Evolutionary conservation across 495 filamentous ascomycete genomes (phyloP).

Genomic region (Aspergillus sclerotiicarbonarius): DNA sequence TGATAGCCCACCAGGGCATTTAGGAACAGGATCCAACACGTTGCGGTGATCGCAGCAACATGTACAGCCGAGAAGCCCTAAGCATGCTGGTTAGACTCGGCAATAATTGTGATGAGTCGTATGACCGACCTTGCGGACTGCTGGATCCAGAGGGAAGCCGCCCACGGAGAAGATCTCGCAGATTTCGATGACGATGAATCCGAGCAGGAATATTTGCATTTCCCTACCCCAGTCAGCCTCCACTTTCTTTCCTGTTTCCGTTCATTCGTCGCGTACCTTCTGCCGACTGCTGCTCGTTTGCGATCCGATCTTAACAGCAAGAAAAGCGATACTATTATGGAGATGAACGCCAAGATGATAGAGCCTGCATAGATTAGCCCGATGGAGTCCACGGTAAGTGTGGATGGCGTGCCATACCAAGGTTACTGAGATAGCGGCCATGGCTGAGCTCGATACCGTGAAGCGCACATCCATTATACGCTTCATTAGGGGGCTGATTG

Average conservation of each 20-base stretch:
- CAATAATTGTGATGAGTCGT: neutral
- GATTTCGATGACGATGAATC: constrained; percentile 85
- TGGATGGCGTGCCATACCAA: constrained; percentile 60
- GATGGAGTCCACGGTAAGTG: neutral
- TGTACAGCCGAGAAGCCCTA: constrained; percentile 93
- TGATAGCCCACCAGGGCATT: constrained; percentile 94
- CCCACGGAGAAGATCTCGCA: constrained; percentile 97
- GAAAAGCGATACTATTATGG: constrained; percentile 63
- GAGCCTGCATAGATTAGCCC: constrained; percentile 61
- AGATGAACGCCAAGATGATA: constrained; percentile 77
- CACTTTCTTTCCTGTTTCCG: neutral
- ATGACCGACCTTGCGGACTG: constrained; percentile 53
- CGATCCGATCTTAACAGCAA: constrained; percentile 80
- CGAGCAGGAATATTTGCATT: constrained; percentile 89
- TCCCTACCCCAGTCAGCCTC: constrained; percentile 56
- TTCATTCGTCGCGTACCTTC: constrained; percentile 60
- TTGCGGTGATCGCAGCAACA: constrained; percentile 82
- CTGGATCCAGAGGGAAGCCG: constrained; percentile 70
- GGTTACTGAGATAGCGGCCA: constrained; percentile 68
- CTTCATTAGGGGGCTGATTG: constrained; percentile 48
- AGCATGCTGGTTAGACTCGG: neutral
- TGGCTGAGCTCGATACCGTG: constrained; percentile 67
- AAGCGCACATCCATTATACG: constrained; percentile 66
- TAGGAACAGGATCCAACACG: constrained; percentile 85
- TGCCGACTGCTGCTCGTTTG: constrained; percentile 91